Evolutionary conservation across 2,329 filamentous ascomycete genomes (phyloP).

Genomic region (Colletotrichum spinosum): DNA sequence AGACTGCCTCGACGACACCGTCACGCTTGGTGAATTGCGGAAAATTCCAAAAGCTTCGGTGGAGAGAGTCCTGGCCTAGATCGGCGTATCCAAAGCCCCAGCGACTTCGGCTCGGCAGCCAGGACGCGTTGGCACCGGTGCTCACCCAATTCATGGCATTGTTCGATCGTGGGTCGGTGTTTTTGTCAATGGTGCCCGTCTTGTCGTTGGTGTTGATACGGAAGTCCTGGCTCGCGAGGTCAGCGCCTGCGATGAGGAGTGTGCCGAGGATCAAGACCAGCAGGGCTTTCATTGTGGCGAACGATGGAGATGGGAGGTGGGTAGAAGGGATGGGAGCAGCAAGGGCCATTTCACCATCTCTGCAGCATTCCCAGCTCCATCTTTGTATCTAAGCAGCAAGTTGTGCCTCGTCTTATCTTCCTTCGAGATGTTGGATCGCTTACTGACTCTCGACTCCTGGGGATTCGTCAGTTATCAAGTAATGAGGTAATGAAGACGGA

Average conservation of each 20-base stretch:
- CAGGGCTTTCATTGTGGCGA: not conserved
- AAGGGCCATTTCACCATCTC: too few species aligned
- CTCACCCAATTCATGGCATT: slow-evolving; percentile 29
- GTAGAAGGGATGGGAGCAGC: too few species aligned
- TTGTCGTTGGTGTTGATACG: slow-evolving; percentile 20
- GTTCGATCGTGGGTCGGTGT: not conserved
- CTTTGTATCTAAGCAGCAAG: too few species aligned
- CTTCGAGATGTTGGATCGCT: too few species aligned
- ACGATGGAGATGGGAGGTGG: not conserved
- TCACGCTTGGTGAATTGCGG: slow-evolving; percentile 2
- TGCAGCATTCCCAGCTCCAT: too few species aligned
- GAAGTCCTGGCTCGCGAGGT: slow-evolving; percentile 21
- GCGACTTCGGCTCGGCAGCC: slow-evolving; percentile 27
- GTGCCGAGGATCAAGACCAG: not conserved
- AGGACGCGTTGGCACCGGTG: slow-evolving; percentile 27
- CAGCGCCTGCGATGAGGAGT: not conserved
- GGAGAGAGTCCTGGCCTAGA: slow-evolving; percentile 9
- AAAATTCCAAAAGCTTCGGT: slow-evolving; percentile 27
- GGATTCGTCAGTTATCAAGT: too few species aligned
- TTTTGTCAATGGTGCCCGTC: slow-evolving; percentile 19
- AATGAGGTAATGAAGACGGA: too few species aligned
- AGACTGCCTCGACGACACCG: not conserved
- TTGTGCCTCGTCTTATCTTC: too few species aligned
- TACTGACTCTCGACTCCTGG: too few species aligned
- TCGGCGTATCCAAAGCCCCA: slow-evolving; percentile 32